Base-by-base conservation (phyloP, 148 eudicot species). In the Diospyros kaki region DNA sequence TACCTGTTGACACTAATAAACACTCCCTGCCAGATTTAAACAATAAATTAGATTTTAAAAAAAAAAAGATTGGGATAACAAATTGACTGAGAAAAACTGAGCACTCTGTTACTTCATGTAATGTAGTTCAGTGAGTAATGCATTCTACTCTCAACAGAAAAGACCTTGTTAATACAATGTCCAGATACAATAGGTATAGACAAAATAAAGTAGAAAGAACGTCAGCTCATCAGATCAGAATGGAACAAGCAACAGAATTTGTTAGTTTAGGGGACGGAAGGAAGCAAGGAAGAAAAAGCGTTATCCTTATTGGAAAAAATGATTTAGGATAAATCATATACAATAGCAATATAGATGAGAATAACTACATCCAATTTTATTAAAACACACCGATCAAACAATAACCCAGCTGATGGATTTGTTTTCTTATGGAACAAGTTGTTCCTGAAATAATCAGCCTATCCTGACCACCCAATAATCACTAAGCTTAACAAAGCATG, bases 1-100 rank as follows among this genome's bases (percentile, higher is more conserved):
- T 85, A 75, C 99, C 99, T 74, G 83, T 85, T 78, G 87, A 81
- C 75, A 92, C 86, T 84, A 84, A 58, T 59, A 65, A 83, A 75
- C 83, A 83, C 15, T 84, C 96, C 66, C 99, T 95, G 89, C 55
- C 86, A 82, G 76, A 4, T 4, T 8, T 4, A 48, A 48, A 43
- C 66, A 61, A 64, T 28, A 76, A 54, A 15, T 28, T 77, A 28
- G 60, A 18, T 55, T 40, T 72, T 56, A 69, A 11, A 41, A 14
- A 18, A 28, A 46, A 50, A 17, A 54, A 69, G 28, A 6, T 3
- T 53, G 18, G 17, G 39, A 60, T 66, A 53, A 45, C 15, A 62
- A 11, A 51, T 41, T 13, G 58, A 51, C 41, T 28, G n/a, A 67
- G 28, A 1, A 15, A 48, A 46, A 38, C 13, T 40, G 44, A 9